Evolutionary conservation across 768 basidiomycete genomes (phyloP), one percentile per base, ranked within the genome.

Genomic region (Phanerodontia chrysosporium): DNA sequence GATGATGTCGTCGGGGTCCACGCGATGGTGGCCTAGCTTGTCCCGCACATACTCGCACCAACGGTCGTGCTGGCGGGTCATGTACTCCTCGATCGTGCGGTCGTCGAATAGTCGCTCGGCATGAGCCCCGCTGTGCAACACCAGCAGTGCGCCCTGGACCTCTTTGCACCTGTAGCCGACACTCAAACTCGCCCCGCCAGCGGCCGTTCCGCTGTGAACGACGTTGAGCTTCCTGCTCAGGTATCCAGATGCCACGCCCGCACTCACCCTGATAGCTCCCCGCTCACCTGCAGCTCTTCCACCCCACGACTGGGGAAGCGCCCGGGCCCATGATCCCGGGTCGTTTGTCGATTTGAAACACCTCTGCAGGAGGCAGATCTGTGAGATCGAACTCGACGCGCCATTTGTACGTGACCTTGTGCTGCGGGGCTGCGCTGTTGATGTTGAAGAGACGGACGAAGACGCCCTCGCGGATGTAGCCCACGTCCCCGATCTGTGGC

Each of bases 391-490:
- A 42, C 39, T 9, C 10, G 9, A 4, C 4, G 4, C 4, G 6
- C 39, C 39, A 42, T 4, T 7, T 4, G 39, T 4, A 42, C 8
- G 39, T 10, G 39, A 42, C 39, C 4, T 7, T 18, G 39, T 42
- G 8, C 39, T 42, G 10, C 10, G 39, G 8, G 10, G 6, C 18
- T 4, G 39, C 9, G 6, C 4, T 42, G 39, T 42, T 18, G 49
- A 56, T 49, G 48, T 58, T 62, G 51, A 62, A 58, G 25, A 62
- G 49, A 7, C 51, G 27, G n/a, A 46, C 24, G 36, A 62, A 62
- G 5, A 21, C 35, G 16, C 61, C 61, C 16, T 52, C 45, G 16
- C 22, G 9, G 7, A 36, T 22, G 28, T 27, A 58, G 3, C 61
- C 61, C 4, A 58, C 57, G 30, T 58, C 57, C 4, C 57, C 57